These are phyloP conservation scores for Geotrichum citri-aurantii DNA, from an alignment of 1,139 yeast genomes.

Conservation along the genomic window DNA sequence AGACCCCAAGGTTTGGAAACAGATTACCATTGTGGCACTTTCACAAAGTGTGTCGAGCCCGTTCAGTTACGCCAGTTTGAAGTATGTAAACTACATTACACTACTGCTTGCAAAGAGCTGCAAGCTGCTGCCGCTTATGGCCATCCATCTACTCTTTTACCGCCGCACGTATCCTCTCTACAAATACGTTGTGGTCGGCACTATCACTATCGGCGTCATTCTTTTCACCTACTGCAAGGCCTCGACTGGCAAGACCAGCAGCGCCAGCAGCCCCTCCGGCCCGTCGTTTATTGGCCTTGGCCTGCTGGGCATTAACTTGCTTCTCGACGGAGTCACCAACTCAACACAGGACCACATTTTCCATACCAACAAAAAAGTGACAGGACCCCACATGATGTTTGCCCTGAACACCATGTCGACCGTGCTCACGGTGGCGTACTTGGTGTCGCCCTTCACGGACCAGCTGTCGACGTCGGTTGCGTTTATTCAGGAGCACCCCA, in stretches of 20 bases:
- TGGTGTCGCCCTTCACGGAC: conserved; percentile 39
- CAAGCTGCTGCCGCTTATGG: conserved; percentile 81
- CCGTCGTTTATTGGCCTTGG: conserved; percentile 48
- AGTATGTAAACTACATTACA: conserved; percentile 81
- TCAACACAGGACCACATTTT: conserved; percentile 89
- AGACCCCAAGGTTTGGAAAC: conserved; percentile 31
- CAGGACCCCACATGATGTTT: conserved; percentile 87
- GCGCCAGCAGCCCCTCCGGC: conserved; percentile 20
- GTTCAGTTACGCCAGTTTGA: conserved; percentile 64
- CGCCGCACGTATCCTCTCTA: conserved; percentile 64
- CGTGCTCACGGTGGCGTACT: conserved; percentile 38
- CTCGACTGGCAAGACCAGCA: conserved; percentile 22
- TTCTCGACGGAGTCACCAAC: conserved; percentile 87
- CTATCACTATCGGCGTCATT: conserved; percentile 77
- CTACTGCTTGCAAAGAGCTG: conserved; percentile 87
- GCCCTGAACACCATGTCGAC: conserved; percentile 60
- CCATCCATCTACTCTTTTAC: conserved; percentile 71
- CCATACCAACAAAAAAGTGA: conserved; percentile 41
- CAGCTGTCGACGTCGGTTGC: conserved; percentile 47
- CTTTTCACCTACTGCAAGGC: conserved; percentile 57
- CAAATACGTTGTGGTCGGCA: conserved; percentile 69
- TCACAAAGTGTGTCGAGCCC: conserved; percentile 83
- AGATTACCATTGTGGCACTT: conserved; percentile 59
- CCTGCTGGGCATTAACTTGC: conserved; percentile 55
- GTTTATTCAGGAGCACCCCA: conserved; percentile 47